Conservation (phyloP, 177 flowering plant genomes). For the Tripterygium wilfordii region DNA sequence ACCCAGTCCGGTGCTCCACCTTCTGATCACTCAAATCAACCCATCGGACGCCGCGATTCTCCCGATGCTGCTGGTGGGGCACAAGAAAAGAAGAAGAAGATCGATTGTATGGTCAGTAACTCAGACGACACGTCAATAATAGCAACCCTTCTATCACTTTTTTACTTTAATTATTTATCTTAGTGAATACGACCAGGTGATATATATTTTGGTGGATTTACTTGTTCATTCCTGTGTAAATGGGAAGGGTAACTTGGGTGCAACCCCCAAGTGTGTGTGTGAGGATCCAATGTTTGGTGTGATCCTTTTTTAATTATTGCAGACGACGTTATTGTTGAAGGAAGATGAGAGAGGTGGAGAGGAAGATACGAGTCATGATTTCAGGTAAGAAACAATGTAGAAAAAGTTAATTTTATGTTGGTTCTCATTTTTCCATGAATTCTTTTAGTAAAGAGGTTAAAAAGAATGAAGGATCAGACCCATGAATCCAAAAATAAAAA, state of each 20-base stretch:
- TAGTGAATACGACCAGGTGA: too few relatives aligned
- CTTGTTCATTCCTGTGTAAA: too few relatives aligned
- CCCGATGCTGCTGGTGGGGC: neutral
- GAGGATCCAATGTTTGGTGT: too few relatives aligned
- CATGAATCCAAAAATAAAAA: conserved; percentile 9
- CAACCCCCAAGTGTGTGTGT: too few relatives aligned
- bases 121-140: too few relatives aligned
- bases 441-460: conserved; percentile 16
- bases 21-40: conserved; percentile 16
- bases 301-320: neutral
- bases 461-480: conserved; percentile 7
- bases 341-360: neutral
- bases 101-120: too few relatives aligned
- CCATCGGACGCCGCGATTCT: neutral
- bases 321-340: neutral
- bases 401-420: conserved; percentile 7
- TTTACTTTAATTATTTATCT: too few relatives aligned
- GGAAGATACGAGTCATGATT: neutral
- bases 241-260: too few relatives aligned
- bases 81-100: neutral
- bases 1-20: conserved; percentile 4
- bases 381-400: conserved; percentile 12
- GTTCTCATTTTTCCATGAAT: conserved; percentile 20
- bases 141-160: too few relatives aligned
- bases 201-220: too few relatives aligned